Evolutionary conservation across 257 asterid genomes (phyloP).

Genomic region (Solanum neorickii): DNA sequence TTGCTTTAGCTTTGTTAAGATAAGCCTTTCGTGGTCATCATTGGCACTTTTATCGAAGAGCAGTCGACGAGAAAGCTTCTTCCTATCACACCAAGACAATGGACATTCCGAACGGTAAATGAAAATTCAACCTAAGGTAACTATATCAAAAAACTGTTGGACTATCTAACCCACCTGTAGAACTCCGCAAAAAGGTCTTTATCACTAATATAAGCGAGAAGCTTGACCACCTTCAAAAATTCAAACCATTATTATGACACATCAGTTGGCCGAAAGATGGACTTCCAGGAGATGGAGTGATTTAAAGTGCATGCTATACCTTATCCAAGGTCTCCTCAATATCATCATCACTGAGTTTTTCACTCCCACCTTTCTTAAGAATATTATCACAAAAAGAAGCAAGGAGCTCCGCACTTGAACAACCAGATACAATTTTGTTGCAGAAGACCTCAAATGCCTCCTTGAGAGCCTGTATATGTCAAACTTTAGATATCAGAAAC

Average conservation of each 20-base stretch:
- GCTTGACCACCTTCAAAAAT: slow-evolving; percentile 27
- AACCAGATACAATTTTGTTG: slow-evolving; percentile 62
- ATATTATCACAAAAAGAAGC: slow-evolving; percentile 67
- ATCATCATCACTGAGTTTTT: slow-evolving; percentile 61
- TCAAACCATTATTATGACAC: background rate
- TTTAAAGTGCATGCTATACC: slow-evolving; percentile 14
- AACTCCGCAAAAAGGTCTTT: slow-evolving; percentile 53
- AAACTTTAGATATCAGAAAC: background rate
- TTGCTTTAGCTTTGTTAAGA: slow-evolving; percentile 42
- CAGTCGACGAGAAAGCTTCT: slow-evolving; percentile 46
- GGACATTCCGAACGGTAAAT: background rate
- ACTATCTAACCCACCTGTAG: slow-evolving; percentile 18
- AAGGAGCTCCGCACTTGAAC: slow-evolving; percentile 57
- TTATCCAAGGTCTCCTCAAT: slow-evolving; percentile 59
- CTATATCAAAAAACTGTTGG: background rate
- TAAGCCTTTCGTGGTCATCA: slow-evolving; percentile 40
- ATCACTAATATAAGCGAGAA: slow-evolving; percentile 38
- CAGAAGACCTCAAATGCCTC: slow-evolving; percentile 63
- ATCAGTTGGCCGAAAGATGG: background rate
- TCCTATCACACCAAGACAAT: slow-evolving; percentile 17
- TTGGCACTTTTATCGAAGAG: slow-evolving; percentile 35
- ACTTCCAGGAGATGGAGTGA: background rate
- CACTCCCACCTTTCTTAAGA: slow-evolving; percentile 58
- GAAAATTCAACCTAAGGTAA: background rate
- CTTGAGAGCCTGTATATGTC: slow-evolving; percentile 40